Evolutionary conservation across 139 green algal species (phyloP).

Genomic region (Helicosporidium sp.): DNA sequence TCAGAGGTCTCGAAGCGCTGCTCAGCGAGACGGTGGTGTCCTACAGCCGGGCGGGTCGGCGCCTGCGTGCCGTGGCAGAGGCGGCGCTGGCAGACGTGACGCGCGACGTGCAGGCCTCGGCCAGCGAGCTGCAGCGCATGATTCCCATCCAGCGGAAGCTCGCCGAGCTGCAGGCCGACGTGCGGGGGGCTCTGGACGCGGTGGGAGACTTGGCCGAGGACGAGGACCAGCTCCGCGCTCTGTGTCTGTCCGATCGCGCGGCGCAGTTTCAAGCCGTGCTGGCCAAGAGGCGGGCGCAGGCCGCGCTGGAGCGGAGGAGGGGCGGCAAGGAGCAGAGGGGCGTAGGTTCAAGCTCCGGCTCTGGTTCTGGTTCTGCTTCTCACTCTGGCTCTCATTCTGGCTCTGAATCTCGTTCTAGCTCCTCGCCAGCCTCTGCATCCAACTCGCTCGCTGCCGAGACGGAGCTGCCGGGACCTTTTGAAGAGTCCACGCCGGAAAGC

Average conservation of each 20-base stretch:
- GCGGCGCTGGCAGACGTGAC: constrained; percentile 26
- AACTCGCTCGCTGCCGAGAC: no score
- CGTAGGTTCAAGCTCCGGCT: no score
- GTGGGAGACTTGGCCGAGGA: neutral
- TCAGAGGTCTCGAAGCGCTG: constrained; percentile 27
- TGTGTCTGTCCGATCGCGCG: neutral
- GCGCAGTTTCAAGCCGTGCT: neutral
- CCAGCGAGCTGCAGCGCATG: constrained; percentile 25
- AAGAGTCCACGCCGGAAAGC: no score
- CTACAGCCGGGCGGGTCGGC: constrained; percentile 17
- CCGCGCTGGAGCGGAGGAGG: neutral
- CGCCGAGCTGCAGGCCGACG: constrained; percentile 30
- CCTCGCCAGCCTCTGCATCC: no score
- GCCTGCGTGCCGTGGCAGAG: constrained; percentile 24
- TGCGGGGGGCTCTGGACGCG: constrained; percentile 22
- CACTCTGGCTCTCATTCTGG: no score
- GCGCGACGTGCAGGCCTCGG: constrained; percentile 7
- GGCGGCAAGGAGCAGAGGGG: neutral
- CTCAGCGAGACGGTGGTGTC: constrained; percentile 21
- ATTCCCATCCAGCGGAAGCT: constrained; percentile 31
- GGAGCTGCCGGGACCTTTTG: no score
- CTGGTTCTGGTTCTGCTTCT: constrained; percentile 1
- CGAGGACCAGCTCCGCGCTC: neutral
- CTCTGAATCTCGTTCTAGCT: no score
- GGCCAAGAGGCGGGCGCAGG: neutral